phyloP scores from a whole-genome alignment of 2,329 filamentous ascomycete genomes.

The Phoma sp. region DNA sequence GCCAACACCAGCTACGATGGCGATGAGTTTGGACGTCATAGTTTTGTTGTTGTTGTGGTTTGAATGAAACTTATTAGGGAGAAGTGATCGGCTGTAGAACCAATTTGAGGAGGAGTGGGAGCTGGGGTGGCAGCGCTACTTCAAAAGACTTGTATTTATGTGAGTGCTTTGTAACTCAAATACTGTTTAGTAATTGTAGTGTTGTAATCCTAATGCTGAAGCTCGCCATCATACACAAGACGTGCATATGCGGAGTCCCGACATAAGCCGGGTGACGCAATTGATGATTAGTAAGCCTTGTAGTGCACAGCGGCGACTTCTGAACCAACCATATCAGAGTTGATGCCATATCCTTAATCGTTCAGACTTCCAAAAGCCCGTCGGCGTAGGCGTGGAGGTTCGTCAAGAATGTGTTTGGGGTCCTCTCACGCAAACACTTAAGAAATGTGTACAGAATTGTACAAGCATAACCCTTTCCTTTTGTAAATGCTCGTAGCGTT shows the following conservation, averaged over 20 bases:
- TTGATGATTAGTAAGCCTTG: slow-evolving; percentile 34
- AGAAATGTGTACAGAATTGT: too few relatives aligned
- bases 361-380: too few relatives aligned
- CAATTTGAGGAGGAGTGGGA: background rate
- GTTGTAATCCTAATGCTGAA: slow-evolving; percentile 29
- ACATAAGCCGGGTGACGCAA: slow-evolving; percentile 31
- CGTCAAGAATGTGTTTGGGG: background rate
- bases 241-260: slow-evolving; percentile 17
- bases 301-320: too few relatives aligned
- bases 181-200: slow-evolving; percentile 34
- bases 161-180: slow-evolving; percentile 1
- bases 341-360: too few relatives aligned
- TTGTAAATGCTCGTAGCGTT: background rate
- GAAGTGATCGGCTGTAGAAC: background rate
- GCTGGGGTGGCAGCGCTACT: background rate
- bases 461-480: background rate
- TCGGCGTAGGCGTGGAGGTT: too few relatives aligned
- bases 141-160: background rate
- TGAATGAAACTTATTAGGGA: background rate
- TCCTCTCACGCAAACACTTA: slow-evolving; percentile 5
- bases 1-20: slow-evolving; percentile 75
- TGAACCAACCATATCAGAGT: too few relatives aligned
- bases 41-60: background rate
- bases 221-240: slow-evolving; percentile 10
- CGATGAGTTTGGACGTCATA: slow-evolving; percentile 63